Conservation (phyloP, 352 stramenopile genomes). For the Phytophthora lateralis region DNA sequence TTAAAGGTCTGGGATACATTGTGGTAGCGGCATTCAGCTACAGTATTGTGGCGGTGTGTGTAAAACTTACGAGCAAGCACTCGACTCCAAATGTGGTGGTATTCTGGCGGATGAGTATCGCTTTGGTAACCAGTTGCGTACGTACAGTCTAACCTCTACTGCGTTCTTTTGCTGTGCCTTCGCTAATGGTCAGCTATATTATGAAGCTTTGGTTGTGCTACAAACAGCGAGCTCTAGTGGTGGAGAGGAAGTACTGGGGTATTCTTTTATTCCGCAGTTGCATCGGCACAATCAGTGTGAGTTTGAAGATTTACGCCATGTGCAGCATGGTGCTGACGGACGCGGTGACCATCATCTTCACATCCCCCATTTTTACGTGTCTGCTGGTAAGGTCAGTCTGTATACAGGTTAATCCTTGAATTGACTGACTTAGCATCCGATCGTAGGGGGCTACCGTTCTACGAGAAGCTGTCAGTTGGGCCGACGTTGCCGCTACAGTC, state of each 20-base stretch:
- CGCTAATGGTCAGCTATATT: not conserved
- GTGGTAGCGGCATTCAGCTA: conserved; percentile 50
- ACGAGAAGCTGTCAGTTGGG: not conserved
- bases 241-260: conserved; percentile 25
- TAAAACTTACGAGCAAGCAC: conserved; percentile 3
- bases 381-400: not conserved
- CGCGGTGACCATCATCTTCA: conserved; percentile 44
- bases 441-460: not conserved
- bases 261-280: not conserved
- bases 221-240: conserved; percentile 36
- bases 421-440: not conserved
- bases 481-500: not conserved
- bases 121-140: conserved; percentile 45
- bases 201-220: conserved; percentile 31
- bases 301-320: conserved; percentile 49
- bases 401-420: not conserved
- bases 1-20: conserved; percentile 36
- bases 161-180: not conserved
- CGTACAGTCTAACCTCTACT: conserved; percentile 7
- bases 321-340: conserved; percentile 66
- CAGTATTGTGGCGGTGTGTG: conserved; percentile 53
- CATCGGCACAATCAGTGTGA: conserved; percentile 25
- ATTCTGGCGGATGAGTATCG: conserved; percentile 51
- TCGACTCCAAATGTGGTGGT: conserved; percentile 44
- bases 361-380: not conserved